Evolutionary conservation across 2,329 filamentous ascomycete species (phyloP), one percentile per base, ranked within the genome.

Genomic region (Paramyrothecium roridum): DNA sequence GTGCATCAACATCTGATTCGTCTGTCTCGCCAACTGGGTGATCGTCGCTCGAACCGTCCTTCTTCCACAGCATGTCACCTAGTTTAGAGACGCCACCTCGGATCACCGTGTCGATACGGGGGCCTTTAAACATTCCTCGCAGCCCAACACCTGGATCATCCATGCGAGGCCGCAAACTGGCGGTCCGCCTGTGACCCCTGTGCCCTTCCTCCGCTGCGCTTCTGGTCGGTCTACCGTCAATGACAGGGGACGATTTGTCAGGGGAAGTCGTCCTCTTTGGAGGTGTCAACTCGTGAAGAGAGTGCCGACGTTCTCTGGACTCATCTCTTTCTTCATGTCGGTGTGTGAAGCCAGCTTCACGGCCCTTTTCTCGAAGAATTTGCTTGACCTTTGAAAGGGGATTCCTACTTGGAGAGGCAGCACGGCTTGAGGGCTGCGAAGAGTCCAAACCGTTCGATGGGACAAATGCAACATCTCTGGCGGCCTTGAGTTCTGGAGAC

Each of bases 81-180:
- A 85, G 69, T 61, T 79, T 83, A 23, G 80, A 82, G 7, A 85
- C 80, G 22, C 82, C 73, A 8, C 77, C 82, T 23, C 81, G 80
- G 48, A 96, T 82, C 30, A 91, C 80, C 30, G 84, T 89, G 57
- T 91, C 89, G 59, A 93, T 85, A 54, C 89, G 81, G 51, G 85
- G 83, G 3, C 86, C 87, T 72, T 91, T 93, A 72, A 96, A 88
- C 50, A 96, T 87, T 8, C 88, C 85, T 46, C 87, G 84, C 17
- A 73, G 51, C 16, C 72, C 67, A 46, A 66, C 54, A 17, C 52
- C 56, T 43, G 63, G 63, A 13, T 75, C 71, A 17, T 74, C 71
- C 1, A 58, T 37, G 22, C 67, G 75, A 19, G 74, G 68, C 21
- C 73, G 76, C n/a, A 80, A 61, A 63, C 81, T 86, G 20, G 76